A percentile compares a stretch with the other conserved stretches of the same genome.
phyloP scores from a whole-genome alignment of 2,329 filamentous ascomycete genomes.

The Aspergillus piperis region DNA sequence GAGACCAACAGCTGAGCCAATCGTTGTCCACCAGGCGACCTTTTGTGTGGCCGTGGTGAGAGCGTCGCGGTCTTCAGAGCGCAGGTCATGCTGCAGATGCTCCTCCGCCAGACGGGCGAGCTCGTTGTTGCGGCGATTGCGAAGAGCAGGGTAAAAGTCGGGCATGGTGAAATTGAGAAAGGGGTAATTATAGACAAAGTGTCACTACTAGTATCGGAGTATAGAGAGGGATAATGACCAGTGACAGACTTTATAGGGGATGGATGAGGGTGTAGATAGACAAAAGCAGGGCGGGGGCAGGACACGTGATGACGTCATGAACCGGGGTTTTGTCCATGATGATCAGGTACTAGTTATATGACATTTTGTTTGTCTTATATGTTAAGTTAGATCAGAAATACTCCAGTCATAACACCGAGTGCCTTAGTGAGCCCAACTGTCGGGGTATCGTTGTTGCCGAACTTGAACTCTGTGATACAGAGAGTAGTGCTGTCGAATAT shows the following conservation, averaged over 20 bases:
- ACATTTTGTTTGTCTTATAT: too few relatives aligned
- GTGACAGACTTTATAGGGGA: too few relatives aligned
- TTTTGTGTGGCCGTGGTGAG: conserved; percentile 58
- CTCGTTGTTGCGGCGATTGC: conserved; percentile 51
- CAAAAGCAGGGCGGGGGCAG: not conserved
- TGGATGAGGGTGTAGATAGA: not conserved
- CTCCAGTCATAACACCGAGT: too few relatives aligned
- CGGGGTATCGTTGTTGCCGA: too few relatives aligned
- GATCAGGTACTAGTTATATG: too few relatives aligned
- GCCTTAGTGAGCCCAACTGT: too few relatives aligned
- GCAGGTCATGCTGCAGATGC: conserved; percentile 60
- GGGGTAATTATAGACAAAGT: too few relatives aligned
- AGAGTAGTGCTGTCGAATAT: too few relatives aligned
- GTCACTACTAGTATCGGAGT: too few relatives aligned
- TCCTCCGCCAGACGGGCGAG: conserved; percentile 58
- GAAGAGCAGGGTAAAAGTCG: conserved; percentile 52
- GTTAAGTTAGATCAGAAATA: too few relatives aligned
- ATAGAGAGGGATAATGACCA: not conserved
- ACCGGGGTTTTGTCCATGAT: not conserved
- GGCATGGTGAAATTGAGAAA: conserved; percentile 22
- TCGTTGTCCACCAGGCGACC: conserved; percentile 56
- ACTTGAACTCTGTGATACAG: too few relatives aligned
- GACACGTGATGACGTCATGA: not conserved
- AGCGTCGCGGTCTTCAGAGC: conserved; percentile 59
- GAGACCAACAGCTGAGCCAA: conserved; percentile 63